These are phyloP conservation scores for Mollisiaceae sp. DNA, from an alignment of 2,329 filamentous ascomycete species.

Conservation along the genomic window DNA sequence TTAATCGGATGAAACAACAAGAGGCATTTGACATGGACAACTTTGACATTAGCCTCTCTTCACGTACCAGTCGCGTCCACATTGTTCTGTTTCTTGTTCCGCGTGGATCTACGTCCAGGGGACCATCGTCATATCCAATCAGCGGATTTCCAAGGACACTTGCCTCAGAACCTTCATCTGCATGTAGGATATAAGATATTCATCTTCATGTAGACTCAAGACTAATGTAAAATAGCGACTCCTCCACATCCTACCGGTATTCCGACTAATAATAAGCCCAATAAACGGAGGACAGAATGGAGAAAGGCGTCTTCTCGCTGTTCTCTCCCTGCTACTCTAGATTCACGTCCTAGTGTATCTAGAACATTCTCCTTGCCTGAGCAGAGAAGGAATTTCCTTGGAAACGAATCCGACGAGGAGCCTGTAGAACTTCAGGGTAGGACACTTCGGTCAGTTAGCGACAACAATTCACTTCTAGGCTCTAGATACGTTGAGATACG, in stretches of 20 bases:
- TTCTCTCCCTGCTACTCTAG: not conserved
- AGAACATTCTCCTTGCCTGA: not conserved
- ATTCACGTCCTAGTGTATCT: not conserved
- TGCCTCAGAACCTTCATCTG: not conserved
- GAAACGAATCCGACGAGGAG: not conserved
- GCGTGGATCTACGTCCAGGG: not conserved
- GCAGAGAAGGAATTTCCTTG: not conserved
- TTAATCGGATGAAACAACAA: not conserved
- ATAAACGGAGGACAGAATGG: not conserved
- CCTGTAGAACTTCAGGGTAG: not conserved
- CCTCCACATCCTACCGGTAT: not conserved
- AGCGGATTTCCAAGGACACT: conserved; percentile 5
- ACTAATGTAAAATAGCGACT: not conserved
- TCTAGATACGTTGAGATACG: not conserved
- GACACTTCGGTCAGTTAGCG: not conserved
- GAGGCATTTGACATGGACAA: not conserved
- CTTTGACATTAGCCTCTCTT: conserved; percentile 1
- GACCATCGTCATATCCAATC: not conserved
- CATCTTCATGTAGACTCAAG: not conserved
- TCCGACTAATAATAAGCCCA: not conserved
- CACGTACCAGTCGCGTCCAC: not conserved
- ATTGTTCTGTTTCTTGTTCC: conserved; percentile 4
- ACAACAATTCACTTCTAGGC: not conserved
- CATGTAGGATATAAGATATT: not conserved
- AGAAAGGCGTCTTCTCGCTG: too few relatives aligned